Conservation (phyloP, 1,139 yeast genomes). For the Kluyveromyces sp. region DNA sequence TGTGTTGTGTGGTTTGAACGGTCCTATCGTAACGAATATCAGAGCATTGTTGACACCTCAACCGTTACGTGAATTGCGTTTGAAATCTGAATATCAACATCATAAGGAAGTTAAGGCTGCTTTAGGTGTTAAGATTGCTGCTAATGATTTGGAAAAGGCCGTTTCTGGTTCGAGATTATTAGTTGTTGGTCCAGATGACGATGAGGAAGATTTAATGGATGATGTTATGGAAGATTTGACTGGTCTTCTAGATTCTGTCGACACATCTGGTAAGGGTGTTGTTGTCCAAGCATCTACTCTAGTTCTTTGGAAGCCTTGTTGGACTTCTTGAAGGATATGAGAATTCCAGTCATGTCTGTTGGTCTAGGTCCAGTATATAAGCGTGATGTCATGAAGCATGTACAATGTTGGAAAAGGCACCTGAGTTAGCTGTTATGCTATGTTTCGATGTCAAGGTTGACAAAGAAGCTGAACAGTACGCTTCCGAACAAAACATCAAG, state of each 20-base stretch:
- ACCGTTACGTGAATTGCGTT: constrained; percentile 90
- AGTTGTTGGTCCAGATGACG: constrained; percentile 95
- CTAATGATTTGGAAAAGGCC: constrained; percentile 94
- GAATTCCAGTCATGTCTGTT: constrained; percentile 97
- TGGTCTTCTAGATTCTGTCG: constrained; percentile 89
- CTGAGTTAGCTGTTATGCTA: constrained; percentile 91
- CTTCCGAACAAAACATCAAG: constrained; percentile 83
- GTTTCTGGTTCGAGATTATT: constrained; percentile 96
- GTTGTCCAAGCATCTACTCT: constrained; percentile 97
- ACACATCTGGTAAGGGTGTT: constrained; percentile 90
- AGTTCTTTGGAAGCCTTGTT: constrained; percentile 92
- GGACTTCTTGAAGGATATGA: constrained; percentile 96
- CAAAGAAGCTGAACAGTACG: constrained; percentile 97
- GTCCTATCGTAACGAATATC: constrained; percentile 96
- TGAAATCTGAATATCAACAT: constrained; percentile 90
- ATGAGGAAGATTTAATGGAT: constrained; percentile 95
- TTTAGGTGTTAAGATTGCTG: constrained; percentile 96
- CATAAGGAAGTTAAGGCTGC: constrained; percentile 98
- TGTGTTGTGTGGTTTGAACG: constrained; percentile 95
- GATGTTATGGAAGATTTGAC: constrained; percentile 98
- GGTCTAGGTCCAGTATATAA: constrained; percentile 97
- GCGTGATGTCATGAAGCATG: constrained; percentile 98
- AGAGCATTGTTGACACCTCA: constrained; percentile 97
- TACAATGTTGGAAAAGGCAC: constrained; percentile 94
- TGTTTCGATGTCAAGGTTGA: constrained; percentile 97